A percentile compares a stretch with the other conserved stretches of the same genome.
phyloP scores from a whole-genome alignment of 2,329 filamentous ascomycete species.

The Coniochaeta sp. region DNA sequence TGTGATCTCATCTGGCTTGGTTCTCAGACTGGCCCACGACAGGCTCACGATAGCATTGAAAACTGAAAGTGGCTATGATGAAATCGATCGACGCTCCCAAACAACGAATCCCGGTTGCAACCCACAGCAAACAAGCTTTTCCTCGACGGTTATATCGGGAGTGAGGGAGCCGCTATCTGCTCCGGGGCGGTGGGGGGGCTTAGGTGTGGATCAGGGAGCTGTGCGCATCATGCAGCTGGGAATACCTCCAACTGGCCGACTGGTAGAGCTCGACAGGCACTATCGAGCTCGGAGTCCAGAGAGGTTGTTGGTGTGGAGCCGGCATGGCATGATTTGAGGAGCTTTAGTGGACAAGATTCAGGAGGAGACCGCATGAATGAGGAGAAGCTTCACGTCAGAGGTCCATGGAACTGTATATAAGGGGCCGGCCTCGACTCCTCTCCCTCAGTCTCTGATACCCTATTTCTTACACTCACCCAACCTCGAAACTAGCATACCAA shows the following conservation, averaged over 20 bases:
- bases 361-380: neutral
- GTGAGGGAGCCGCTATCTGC: neutral
- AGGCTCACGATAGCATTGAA: neutral
- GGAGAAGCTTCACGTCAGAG: neutral
- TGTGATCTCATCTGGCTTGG: neutral
- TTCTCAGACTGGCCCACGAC: neutral
- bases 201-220: neutral
- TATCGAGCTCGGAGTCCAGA: neutral
- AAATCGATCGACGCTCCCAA: neutral
- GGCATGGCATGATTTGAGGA: neutral
- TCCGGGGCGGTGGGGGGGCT: neutral
- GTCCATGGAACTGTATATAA: neutral
- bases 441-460: neutral
- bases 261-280: neutral
- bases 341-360: neutral
- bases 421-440: neutral
- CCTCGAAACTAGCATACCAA: slow-evolving; percentile 1
- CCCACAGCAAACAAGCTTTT: neutral
- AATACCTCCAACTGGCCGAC: neutral
- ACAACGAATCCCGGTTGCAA: neutral
- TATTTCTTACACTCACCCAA: neutral
- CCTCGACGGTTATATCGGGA: neutral
- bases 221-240: neutral
- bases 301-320: neutral
- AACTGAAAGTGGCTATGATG: neutral